Evolutionary conservation across 2,329 filamentous ascomycete genomes (phyloP).

Genomic region (Berkeleyomyces rouxiae): DNA sequence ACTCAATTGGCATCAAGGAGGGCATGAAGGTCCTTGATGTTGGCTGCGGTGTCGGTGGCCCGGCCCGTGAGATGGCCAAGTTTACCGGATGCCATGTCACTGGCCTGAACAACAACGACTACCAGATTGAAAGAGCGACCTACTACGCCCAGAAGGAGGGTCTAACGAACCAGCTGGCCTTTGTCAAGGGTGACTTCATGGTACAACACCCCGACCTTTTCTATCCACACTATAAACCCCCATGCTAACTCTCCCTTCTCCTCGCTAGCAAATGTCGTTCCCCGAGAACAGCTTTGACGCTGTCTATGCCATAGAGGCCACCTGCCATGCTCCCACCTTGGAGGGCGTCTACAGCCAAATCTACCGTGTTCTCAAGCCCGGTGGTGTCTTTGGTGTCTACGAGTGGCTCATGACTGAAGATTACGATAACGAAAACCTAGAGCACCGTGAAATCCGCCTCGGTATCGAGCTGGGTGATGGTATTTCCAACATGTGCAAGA

Average conservation of each 20-base stretch:
- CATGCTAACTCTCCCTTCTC: background rate
- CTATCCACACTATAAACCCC: background rate
- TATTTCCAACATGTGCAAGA: constrained; percentile 92
- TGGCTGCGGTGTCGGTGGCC: constrained; percentile 90
- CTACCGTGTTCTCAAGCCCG: constrained; percentile 86
- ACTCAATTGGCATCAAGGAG: constrained; percentile 71
- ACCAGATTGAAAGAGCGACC: constrained; percentile 91
- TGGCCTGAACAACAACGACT: constrained; percentile 97
- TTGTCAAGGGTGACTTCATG: constrained; percentile 97
- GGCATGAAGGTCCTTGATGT: constrained; percentile 87
- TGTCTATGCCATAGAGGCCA: constrained; percentile 94
- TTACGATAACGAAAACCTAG: constrained; percentile 76
- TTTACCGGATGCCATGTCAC: constrained; percentile 82
- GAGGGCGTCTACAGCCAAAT: constrained; percentile 91
- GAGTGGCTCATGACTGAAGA: constrained; percentile 98
- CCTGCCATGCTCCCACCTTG: constrained; percentile 79
- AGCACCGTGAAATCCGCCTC: constrained; percentile 78
- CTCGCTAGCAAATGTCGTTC: constrained; percentile 71
- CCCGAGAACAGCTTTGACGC: constrained; percentile 83
- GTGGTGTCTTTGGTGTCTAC: constrained; percentile 90
- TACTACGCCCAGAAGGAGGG: constrained; percentile 69
- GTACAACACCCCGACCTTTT: constrained; percentile 21
- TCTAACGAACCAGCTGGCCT: constrained; percentile 61
- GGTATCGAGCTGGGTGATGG: constrained; percentile 93
- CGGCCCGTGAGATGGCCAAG: constrained; percentile 88